Conservation (phyloP, 345 rosid species). For the Carallia brachiata region DNA sequence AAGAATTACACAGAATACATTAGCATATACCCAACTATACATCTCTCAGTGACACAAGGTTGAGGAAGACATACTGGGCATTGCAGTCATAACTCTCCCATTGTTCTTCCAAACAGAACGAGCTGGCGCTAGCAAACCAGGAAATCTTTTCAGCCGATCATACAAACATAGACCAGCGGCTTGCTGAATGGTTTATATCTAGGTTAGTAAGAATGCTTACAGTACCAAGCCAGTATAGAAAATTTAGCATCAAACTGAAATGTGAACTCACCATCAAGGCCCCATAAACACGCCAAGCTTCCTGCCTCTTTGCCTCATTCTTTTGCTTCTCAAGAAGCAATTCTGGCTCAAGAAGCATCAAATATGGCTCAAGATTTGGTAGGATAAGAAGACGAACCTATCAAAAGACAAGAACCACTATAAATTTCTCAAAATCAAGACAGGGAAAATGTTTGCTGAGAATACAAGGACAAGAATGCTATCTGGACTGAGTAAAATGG, state of each 20-base stretch:
- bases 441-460: background rate
- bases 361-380: constrained; percentile 72
- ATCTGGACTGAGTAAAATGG: background rate
- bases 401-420: constrained; percentile 18
- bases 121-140: constrained; percentile 44
- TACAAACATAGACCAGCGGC: constrained; percentile 78
- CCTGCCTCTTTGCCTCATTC: constrained; percentile 57
- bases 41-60: background rate
- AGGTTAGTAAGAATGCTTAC: constrained; percentile 20
- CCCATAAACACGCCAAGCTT: constrained; percentile 82
- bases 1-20: background rate
- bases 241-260: constrained; percentile 8
- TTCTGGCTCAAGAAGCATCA: constrained; percentile 69
- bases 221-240: background rate
- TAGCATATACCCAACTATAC: background rate
- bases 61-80: constrained; percentile 45
- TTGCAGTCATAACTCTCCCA: constrained; percentile 31
- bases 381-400: constrained; percentile 78
- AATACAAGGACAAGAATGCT: background rate
- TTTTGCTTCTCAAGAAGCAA: constrained; percentile 66
- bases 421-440: constrained; percentile 14
- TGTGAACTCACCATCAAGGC: constrained; percentile 60
- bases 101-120: constrained; percentile 49
- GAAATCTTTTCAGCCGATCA: constrained; percentile 58
- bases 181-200: constrained; percentile 36